A percentile compares a stretch with the other conserved stretches of the same genome.
These are phyloP conservation scores for Purshia tridentata DNA, from an alignment of 306 rosid genomes.

Conservation along the genomic window DNA sequence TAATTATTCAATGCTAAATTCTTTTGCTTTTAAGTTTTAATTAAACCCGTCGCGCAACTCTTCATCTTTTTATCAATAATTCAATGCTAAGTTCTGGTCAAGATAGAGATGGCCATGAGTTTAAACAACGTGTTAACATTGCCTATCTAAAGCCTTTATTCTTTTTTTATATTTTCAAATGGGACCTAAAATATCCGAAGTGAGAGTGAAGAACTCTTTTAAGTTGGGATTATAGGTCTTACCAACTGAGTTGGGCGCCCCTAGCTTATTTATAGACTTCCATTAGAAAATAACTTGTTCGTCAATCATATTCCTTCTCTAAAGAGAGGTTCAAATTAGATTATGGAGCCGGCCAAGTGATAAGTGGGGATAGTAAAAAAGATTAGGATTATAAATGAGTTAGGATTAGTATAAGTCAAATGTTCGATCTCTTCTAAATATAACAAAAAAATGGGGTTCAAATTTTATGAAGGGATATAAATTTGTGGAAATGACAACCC, in stretches of 20 bases:
- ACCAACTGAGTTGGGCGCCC: background rate
- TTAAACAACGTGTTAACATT: background rate
- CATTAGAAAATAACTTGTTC: background rate
- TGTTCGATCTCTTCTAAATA: too few species aligned
- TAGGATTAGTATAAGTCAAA: too few species aligned
- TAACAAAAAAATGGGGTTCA: too few species aligned
- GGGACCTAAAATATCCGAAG: background rate
- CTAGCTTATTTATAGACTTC: background rate
- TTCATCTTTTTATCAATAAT: background rate
- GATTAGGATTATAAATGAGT: too few species aligned
- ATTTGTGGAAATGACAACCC: too few species aligned
- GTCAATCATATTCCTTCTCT: too few species aligned
- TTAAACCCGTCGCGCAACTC: background rate
- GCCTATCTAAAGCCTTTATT: background rate
- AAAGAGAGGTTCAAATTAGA: too few species aligned
- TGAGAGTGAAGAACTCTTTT: background rate
- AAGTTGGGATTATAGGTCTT: background rate
- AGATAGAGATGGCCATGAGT: background rate
- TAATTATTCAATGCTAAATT: conserved; percentile 1
- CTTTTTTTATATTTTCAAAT: background rate
- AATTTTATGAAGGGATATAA: too few species aligned
- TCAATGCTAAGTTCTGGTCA: conserved; percentile 4
- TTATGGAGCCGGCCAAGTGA: too few species aligned
- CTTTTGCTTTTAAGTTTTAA: background rate
- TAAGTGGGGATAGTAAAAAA: too few species aligned